These are phyloP conservation scores for Scutellaria barbata DNA, from an alignment of 257 asterid species.

Conservation along the genomic window DNA sequence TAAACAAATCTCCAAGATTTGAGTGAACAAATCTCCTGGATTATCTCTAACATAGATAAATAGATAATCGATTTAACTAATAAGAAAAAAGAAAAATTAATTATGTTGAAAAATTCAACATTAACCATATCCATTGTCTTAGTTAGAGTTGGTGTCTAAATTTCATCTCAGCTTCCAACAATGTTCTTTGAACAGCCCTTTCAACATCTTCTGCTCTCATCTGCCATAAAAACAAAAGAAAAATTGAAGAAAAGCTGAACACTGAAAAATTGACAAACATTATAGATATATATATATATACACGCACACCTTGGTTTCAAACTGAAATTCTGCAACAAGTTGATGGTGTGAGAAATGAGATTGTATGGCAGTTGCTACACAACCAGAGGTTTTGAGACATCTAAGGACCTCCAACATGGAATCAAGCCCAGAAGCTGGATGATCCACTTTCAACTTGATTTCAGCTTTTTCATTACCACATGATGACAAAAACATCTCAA, in stretches of 20 bases:
- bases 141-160: constrained; percentile 4
- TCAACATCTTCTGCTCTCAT: constrained; percentile 51
- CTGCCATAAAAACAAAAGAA: constrained; percentile 20
- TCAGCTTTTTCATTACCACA: constrained; percentile 23
- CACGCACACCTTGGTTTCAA: constrained; percentile 28
- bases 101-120: too few species aligned
- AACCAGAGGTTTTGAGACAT: constrained; percentile 40
- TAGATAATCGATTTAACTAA: too few species aligned
- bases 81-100: too few species aligned
- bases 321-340: constrained; percentile 12
- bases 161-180: constrained; percentile 53
- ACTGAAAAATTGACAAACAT: not conserved
- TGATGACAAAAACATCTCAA: constrained; percentile 32
- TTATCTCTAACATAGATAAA: too few species aligned
- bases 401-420: constrained; percentile 53
- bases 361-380: constrained; percentile 5
- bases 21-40: too few species aligned
- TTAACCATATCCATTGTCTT: too few species aligned
- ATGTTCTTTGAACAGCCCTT: constrained; percentile 44
- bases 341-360: constrained; percentile 3
- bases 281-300: too few species aligned
- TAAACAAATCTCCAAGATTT: too few species aligned
- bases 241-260: not conserved
- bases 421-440: constrained; percentile 58
- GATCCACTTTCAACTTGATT: constrained; percentile 41